These are phyloP conservation scores for Fusarium albosuccineum DNA, from an alignment of 2,329 filamentous ascomycete species.

Conservation along the genomic window DNA sequence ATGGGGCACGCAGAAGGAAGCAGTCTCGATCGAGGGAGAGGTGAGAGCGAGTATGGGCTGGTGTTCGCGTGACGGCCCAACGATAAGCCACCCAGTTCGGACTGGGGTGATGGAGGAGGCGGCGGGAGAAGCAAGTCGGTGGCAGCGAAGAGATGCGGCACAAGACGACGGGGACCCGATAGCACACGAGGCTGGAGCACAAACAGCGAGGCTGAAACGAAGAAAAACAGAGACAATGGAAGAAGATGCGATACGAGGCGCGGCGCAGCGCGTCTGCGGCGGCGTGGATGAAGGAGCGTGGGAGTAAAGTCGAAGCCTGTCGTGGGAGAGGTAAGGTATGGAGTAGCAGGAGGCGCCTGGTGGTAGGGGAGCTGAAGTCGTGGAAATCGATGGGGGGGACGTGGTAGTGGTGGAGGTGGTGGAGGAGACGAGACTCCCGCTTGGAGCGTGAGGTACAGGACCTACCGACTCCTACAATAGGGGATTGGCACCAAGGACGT, in stretches of 20 bases:
- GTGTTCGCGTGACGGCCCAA: conserved; percentile 49
- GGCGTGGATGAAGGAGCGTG: conserved; percentile 47
- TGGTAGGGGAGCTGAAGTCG: conserved; percentile 44
- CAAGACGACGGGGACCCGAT: conserved; percentile 41
- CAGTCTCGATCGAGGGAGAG: conserved; percentile 28
- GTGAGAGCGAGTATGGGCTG: conserved; percentile 35
- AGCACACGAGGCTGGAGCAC: conserved; percentile 42
- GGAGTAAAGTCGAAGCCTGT: conserved; percentile 48
- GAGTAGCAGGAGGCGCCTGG: conserved; percentile 44
- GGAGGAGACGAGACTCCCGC: conserved; percentile 18
- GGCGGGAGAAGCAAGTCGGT: conserved; percentile 44
- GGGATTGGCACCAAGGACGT: conserved; percentile 26
- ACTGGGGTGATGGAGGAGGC: conserved; percentile 36
- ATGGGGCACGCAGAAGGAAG: conserved; percentile 35
- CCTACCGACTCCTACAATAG: conserved; percentile 23
- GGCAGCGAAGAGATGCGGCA: conserved; percentile 47
- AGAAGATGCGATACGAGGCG: conserved; percentile 40
- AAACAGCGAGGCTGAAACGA: conserved; percentile 36
- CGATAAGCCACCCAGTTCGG: conserved; percentile 39
- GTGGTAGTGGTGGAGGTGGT: conserved; percentile 35
- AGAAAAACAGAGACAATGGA: conserved; percentile 35
- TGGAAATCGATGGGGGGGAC: conserved; percentile 26
- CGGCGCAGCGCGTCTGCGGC: conserved; percentile 45
- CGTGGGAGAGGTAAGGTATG: conserved; percentile 43
- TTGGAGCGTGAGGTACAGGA: conserved; percentile 15